phyloP scores from a whole-genome alignment of 805 yeast genomes.

The Pichia sporocuriosa region DNA sequence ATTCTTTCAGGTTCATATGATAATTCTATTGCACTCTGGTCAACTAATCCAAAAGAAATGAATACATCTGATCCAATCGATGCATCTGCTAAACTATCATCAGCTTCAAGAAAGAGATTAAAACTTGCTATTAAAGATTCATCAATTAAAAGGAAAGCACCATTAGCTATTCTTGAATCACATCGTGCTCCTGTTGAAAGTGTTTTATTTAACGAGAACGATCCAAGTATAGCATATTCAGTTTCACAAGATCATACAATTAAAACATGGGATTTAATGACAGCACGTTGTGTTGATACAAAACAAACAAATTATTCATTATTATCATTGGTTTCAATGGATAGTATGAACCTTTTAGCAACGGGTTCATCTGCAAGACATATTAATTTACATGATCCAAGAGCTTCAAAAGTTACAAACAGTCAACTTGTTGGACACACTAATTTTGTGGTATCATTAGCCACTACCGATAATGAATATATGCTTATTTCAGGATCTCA shows the following conservation, averaged over 20 bases:
- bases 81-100: slow-evolving; percentile 39
- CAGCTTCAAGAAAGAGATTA: slow-evolving; percentile 85
- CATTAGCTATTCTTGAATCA: slow-evolving; percentile 70
- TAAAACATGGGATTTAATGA: slow-evolving; percentile 93
- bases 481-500: slow-evolving; percentile 87
- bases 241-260: slow-evolving; percentile 94
- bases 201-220: slow-evolving; percentile 65
- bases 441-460: slow-evolving; percentile 79
- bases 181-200: slow-evolving; percentile 87
- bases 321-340: slow-evolving; percentile 64
- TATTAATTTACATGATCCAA: slow-evolving; percentile 87
- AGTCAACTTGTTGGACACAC: slow-evolving; percentile 81
- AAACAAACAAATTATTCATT: slow-evolving; percentile 81
- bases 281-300: slow-evolving; percentile 79
- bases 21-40: slow-evolving; percentile 78
- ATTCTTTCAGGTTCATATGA: slow-evolving; percentile 85
- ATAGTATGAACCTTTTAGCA: slow-evolving; percentile 64
- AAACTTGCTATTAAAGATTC: slow-evolving; percentile 73
- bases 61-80: slow-evolving; percentile 44
- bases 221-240: slow-evolving; percentile 80
- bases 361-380: slow-evolving; percentile 99
- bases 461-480: slow-evolving; percentile 71
- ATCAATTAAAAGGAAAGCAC: slow-evolving; percentile 71
- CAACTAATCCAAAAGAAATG: slow-evolving; percentile 80
- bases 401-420: slow-evolving; percentile 60